Conservation (phyloP, 73 alveolate species). For the Uronychia setigera region DNA sequence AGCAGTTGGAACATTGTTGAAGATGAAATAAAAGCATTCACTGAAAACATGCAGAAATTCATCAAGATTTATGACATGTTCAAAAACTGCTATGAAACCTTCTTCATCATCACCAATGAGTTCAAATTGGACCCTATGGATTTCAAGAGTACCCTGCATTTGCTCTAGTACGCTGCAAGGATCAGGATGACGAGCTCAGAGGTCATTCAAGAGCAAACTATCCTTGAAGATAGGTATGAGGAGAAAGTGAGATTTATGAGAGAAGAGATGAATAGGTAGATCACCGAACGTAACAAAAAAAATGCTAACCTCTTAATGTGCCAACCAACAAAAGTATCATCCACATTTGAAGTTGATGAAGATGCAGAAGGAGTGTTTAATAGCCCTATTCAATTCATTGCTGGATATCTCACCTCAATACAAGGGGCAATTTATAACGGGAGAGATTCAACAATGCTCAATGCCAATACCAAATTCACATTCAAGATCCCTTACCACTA, state of each 20-base stretch:
- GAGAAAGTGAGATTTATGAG: neutral
- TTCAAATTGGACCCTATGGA: conserved; percentile 3
- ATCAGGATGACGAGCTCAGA: neutral
- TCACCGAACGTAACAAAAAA: neutral
- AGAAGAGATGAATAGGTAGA: neutral
- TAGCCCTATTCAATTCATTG: neutral
- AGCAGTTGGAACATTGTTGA: neutral
- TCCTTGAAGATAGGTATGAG: neutral
- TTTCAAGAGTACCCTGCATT: neutral
- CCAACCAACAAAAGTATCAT: neutral
- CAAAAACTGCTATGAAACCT: neutral
- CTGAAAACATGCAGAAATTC: neutral
- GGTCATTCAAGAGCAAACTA: neutral
- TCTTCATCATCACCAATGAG: conserved; percentile 2
- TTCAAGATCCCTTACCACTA: neutral
- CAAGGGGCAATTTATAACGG: neutral
- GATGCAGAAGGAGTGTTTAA: neutral
- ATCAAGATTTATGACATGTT: neutral
- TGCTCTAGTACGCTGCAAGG: neutral
- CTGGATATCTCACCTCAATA: neutral
- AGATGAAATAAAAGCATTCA: neutral
- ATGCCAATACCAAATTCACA: neutral
- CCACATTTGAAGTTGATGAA: neutral
- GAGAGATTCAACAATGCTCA: neutral
- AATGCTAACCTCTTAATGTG: neutral